phyloP scores from a whole-genome alignment of 2,329 filamentous ascomycete genomes.

The Alternaria sp. region DNA sequence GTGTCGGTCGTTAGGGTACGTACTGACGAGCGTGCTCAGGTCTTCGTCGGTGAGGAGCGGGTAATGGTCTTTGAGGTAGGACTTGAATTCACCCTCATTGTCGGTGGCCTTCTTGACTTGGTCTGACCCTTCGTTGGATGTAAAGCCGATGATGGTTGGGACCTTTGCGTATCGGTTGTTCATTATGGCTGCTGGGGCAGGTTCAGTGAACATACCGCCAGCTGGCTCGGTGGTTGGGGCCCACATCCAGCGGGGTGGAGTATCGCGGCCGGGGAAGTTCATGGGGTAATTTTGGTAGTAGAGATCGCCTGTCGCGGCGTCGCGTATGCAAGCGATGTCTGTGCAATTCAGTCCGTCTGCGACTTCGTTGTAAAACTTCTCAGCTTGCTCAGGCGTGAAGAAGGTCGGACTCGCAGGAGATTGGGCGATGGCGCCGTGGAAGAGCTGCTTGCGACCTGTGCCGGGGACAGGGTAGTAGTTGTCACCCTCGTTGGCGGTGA shows the following conservation, averaged over 20 bases:
- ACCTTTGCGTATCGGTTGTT: conserved; percentile 40
- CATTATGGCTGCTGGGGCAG: conserved; percentile 40
- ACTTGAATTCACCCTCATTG: conserved; percentile 49
- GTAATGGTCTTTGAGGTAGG: conserved; percentile 49
- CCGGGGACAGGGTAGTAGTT: conserved; percentile 38
- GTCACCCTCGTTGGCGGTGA: conserved; percentile 44
- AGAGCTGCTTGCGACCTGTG: conserved; percentile 38
- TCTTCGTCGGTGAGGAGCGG: conserved; percentile 64
- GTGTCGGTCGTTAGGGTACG: conserved; percentile 46
- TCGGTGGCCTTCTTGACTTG: conserved; percentile 51
- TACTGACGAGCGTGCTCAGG: conserved; percentile 43
- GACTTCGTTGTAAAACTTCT: conserved; percentile 45
- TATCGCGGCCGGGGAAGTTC: conserved; percentile 41
- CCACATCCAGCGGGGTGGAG: conserved; percentile 49
- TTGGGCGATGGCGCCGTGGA: conserved; percentile 45
- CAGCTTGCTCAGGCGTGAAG: conserved; percentile 41
- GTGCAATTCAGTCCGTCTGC: conserved; percentile 44
- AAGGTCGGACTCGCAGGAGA: conserved; percentile 46
- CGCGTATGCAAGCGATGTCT: conserved; percentile 41
- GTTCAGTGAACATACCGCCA: conserved; percentile 43
- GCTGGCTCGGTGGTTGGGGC: conserved; percentile 42
- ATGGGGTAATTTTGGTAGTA: conserved; percentile 49
- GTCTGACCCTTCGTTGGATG: conserved; percentile 52
- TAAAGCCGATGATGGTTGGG: conserved; percentile 45
- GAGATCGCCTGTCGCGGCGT: conserved; percentile 37